phyloP scores from a whole-genome alignment of 1,284 basidiomycete species.

The Ganoderma leucocontextum region DNA sequence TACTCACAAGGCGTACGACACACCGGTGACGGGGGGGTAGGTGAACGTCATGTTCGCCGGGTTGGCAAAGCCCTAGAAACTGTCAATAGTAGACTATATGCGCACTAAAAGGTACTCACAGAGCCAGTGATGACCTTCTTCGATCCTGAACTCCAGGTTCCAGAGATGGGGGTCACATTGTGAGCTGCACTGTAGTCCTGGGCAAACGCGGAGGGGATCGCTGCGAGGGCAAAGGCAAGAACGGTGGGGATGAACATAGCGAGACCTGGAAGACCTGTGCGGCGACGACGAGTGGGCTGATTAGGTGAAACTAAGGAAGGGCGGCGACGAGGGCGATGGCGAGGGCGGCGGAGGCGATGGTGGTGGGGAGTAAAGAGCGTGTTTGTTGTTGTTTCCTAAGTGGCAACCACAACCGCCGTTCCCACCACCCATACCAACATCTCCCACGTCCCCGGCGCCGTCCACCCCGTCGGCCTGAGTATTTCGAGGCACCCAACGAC shows the following conservation, averaged over 20 bases:
- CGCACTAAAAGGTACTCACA: slow-evolving; percentile 56
- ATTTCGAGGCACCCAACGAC: not conserved
- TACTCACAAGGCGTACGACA: slow-evolving; percentile 89
- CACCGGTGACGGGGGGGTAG: slow-evolving; percentile 84
- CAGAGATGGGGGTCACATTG: slow-evolving; percentile 73
- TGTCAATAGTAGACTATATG: slow-evolving; percentile 12
- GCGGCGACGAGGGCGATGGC: slow-evolving; percentile 26
- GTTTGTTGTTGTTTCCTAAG: slow-evolving; percentile 39
- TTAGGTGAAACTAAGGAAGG: slow-evolving; percentile 32
- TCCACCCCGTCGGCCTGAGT: slow-evolving; percentile 1
- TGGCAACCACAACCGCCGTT: slow-evolving; percentile 26
- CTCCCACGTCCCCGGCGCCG: slow-evolving; percentile 7
- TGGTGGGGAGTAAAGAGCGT: slow-evolving; percentile 39
- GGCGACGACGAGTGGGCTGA: slow-evolving; percentile 15
- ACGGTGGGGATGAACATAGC: slow-evolving; percentile 43
- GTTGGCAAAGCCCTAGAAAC: slow-evolving; percentile 78
- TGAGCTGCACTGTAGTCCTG: slow-evolving; percentile 50
- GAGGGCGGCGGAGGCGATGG: slow-evolving; percentile 32
- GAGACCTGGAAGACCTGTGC: slow-evolving; percentile 8
- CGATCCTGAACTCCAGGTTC: slow-evolving; percentile 89
- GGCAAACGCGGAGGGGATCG: slow-evolving; percentile 45
- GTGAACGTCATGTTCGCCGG: slow-evolving; percentile 83
- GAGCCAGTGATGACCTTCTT: slow-evolving; percentile 80
- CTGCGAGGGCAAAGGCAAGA: slow-evolving; percentile 44
- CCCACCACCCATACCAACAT: slow-evolving; percentile 12